These are phyloP conservation scores for Peribolospora baueri DNA, from an alignment of 768 basidiomycete genomes.

Conservation along the genomic window DNA sequence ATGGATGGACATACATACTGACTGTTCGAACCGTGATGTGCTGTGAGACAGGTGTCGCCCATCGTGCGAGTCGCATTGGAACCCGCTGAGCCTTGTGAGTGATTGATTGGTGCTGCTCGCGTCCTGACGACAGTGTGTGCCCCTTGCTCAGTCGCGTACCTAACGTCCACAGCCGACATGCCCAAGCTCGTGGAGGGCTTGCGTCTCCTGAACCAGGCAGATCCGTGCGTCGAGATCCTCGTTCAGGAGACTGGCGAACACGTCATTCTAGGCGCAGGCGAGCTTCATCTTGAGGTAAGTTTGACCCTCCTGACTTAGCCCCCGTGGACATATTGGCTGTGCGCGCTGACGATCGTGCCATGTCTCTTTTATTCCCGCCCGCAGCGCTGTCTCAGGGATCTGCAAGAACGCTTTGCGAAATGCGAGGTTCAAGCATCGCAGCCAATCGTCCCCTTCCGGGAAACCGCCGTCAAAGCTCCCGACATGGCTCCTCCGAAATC, in stretches of 20 bases:
- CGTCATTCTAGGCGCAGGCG: conserved; percentile 86
- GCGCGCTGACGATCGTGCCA: neutral
- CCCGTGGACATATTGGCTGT: neutral
- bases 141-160: neutral
- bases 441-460: conserved; percentile 92
- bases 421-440: conserved; percentile 81
- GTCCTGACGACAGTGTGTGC: neutral
- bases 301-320: neutral
- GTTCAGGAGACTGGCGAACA: conserved; percentile 94
- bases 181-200: conserved; percentile 66
- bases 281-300: conserved; percentile 73
- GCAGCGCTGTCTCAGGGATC: conserved; percentile 81
- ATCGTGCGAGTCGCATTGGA: conserved; percentile 91
- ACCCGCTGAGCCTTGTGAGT: conserved; percentile 34
- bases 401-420: conserved; percentile 82
- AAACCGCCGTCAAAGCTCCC: conserved; percentile 63
- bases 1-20: neutral
- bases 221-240: conserved; percentile 91
- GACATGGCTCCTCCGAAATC: conserved; percentile 76
- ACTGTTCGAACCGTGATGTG: neutral
- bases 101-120: neutral
- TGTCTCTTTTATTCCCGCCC: neutral
- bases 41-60: conserved; percentile 37
- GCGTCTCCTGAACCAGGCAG: conserved; percentile 71
- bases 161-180: conserved; percentile 36